These are phyloP conservation scores for Hypoxylon sp. DNA, from an alignment of 2,329 filamentous ascomycete species.

Conservation along the genomic window DNA sequence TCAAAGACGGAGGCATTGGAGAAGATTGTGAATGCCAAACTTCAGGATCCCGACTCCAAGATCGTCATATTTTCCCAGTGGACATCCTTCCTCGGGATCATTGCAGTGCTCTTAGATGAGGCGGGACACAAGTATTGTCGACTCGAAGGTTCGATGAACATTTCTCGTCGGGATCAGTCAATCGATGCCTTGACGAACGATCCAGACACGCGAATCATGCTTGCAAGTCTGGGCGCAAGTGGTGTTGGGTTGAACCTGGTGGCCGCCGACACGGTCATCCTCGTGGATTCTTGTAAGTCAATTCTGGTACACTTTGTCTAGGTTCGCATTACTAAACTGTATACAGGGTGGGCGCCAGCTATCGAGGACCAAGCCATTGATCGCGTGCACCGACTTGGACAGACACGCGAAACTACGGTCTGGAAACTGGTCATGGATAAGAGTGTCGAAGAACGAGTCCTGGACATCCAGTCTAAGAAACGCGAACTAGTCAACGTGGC, in stretches of 20 bases:
- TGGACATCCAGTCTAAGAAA: conserved; percentile 82
- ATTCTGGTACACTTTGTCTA: not conserved
- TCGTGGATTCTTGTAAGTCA: conserved; percentile 75
- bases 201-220: conserved; percentile 74
- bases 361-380: conserved; percentile 94
- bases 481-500: conserved; percentile 78
- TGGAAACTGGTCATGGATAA: conserved; percentile 84
- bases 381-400: conserved; percentile 85
- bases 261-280: conserved; percentile 83
- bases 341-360: conserved; percentile 82
- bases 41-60: conserved; percentile 70
- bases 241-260: conserved; percentile 88
- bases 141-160: conserved; percentile 82
- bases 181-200: conserved; percentile 74
- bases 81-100: conserved; percentile 76
- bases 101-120: conserved; percentile 72
- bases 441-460: conserved; percentile 81
- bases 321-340: conserved; percentile 24
- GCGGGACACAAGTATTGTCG: conserved; percentile 71
- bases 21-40: conserved; percentile 75
- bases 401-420: conserved; percentile 79
- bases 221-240: conserved; percentile 83
- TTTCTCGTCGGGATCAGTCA: conserved; percentile 73
- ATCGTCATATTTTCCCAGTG: conserved; percentile 80
- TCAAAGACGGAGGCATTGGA: conserved; percentile 85